Base-by-base conservation (phyloP, 805 yeast genomes). In the Metschnikowia similis region DNA sequence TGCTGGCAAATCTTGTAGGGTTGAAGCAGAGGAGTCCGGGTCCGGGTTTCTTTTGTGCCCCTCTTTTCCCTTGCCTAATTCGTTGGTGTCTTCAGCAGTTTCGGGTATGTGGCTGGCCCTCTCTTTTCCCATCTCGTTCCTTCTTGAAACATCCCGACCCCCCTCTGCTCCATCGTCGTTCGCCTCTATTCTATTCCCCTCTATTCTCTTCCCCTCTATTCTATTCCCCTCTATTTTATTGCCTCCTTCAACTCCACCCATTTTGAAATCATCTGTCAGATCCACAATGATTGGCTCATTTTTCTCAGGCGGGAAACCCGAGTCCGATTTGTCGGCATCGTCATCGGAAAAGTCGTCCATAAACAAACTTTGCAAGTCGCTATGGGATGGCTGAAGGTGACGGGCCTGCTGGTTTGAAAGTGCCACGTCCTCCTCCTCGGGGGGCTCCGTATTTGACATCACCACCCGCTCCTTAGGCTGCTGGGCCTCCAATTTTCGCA, bases 401-500 rank as follows among this genome's bases (percentile, higher is more conserved):
- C 21, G 21, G 21, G 21, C 21, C 21, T 21, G 21, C 21, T 17
- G 48, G 42, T 31, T 11, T 17, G n/a, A 41, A 16, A 36, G 40
- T 38, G 7, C 4, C 39, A 31, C 21, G 14, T 35, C 35, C 8
- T 41, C 49, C 4, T 35, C 36, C 3, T 45, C 56, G 4, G n/a
- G 41, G 13, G 30, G 38, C 16, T 50, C 52, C 8, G 32, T 42
- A 16, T n/a, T 56, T 51, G 74, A 65, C n/a, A 67, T 60, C 4
- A 71, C 65, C 28, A 72, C 74, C 26, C 74, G 60, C 45, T 74
- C 77, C 38, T 56, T 63, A 10, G 71, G 70, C 41, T 58, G 58
- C 38, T 56, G 58, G 29, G 51, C 56, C 36, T 69, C 70, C 13
- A 53, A 32, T 50, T 72, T 72, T 14, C 76, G 57, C 4, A 75